Base-by-base conservation (phyloP, 768 basidiomycete genomes). In the Mrakia blollopis region DNA sequence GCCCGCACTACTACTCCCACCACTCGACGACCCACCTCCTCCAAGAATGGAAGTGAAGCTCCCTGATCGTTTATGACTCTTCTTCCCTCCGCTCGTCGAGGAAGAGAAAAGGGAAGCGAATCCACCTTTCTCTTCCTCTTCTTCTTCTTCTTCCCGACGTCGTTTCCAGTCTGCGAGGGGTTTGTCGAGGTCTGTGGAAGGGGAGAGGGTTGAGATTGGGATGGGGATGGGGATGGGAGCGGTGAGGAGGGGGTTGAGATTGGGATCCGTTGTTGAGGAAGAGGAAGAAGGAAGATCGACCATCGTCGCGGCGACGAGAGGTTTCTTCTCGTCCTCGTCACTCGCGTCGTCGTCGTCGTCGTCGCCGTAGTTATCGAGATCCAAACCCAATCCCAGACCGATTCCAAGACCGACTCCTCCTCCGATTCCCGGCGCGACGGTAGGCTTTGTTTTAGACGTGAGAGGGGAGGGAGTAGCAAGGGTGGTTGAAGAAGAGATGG, bases 151-250 rank as follows among this genome's bases (percentile, higher is more conserved):
- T 80, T 85, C 83, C 50, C 92, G 85, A 81, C 89, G 86, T 78
- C 92, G 87, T 83, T 93, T 92, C 81, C 65, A 68, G 21, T 90
- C 90, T 32, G 88, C 85, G 71, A 89, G 85, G 63, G 89, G 87
- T 83, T 88, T 84, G 10, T 81, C 80, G 57, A 84, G 79, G 54
- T 82, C 83, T 18, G 78, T 82, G 25, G 54, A 83, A 69, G 74
- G 81, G 81, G 72, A 80, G 5, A 86, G 86, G 73, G 86, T 80
- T 79, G 10, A 30, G 25, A 37, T 35, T 37, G 23, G 16, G 23
- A 37, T 10, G 13, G 25, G 65, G 39, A 39, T 37, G 65, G 25
- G 21, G 25, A 39, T 13, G 14, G 65, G 65, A 25, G 37, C 35
- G 35, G 37, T 39, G 35, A 35, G 21, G 32, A 32, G 30, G 0